Percentiles rank a stretch among this genome's conserved stretches.
These are phyloP conservation scores for Scutellaria minor DNA, from an alignment of 257 asterid species.

Conservation along the genomic window DNA sequence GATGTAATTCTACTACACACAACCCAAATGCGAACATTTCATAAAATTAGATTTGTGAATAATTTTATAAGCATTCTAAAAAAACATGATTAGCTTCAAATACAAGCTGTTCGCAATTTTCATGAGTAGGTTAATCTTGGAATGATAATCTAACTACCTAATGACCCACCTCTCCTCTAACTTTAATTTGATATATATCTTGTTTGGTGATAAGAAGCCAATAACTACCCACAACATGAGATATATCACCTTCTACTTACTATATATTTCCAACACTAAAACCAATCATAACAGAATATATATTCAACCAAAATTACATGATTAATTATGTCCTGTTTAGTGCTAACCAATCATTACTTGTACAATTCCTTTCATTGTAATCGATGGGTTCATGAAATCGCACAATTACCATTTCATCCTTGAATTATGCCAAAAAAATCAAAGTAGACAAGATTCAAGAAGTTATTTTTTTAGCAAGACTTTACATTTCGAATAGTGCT, in stretches of 20 bases:
- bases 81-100: conserved; percentile 34
- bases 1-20: too few relatives aligned
- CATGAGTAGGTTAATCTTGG: conserved; percentile 35
- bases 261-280: background rate
- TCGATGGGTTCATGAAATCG: too few relatives aligned
- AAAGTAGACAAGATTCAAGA: too few relatives aligned
- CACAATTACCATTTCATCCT: too few relatives aligned
- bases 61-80: background rate
- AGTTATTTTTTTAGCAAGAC: too few relatives aligned
- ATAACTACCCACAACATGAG: conserved; percentile 44
- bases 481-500: too few relatives aligned
- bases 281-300: conserved; percentile 22
- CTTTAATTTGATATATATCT: conserved; percentile 21
- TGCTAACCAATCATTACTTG: conserved; percentile 31
- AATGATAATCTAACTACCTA: conserved; percentile 43
- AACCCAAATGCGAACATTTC: too few relatives aligned
- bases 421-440: too few relatives aligned
- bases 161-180: conserved; percentile 1
- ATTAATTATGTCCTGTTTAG: background rate
- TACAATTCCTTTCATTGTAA: too few relatives aligned
- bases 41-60: too few relatives aligned
- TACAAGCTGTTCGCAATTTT: conserved; percentile 37
- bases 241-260: conserved; percentile 40
- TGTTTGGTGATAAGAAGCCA: conserved; percentile 40
- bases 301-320: conserved; percentile 25